These are phyloP conservation scores for Cubamyces sp. DNA, from an alignment of 768 basidiomycete species.

Conservation along the genomic window DNA sequence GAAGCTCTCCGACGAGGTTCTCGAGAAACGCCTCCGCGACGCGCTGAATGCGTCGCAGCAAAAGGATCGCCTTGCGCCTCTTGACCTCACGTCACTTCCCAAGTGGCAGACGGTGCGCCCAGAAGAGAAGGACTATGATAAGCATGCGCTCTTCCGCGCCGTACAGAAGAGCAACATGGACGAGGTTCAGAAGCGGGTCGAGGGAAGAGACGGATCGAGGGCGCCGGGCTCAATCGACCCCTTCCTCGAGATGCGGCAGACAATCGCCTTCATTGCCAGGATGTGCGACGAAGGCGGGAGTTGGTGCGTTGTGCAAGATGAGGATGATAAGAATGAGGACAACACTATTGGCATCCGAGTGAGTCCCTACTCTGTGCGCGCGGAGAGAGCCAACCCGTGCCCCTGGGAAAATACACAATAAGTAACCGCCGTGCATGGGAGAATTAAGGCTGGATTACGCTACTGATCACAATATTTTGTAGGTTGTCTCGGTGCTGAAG, in stretches of 20 bases:
- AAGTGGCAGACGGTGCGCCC: not conserved
- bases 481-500: slow-evolving; percentile 15
- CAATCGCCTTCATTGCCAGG: slow-evolving; percentile 15
- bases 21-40: slow-evolving; percentile 22
- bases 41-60: slow-evolving; percentile 20
- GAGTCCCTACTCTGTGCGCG: not conserved
- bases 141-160: not conserved
- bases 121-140: not conserved
- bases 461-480: too few relatives aligned
- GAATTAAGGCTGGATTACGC: too few relatives aligned
- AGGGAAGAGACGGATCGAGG: too few relatives aligned
- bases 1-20: slow-evolving; percentile 2
- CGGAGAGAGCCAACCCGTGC: too few relatives aligned
- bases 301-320: slow-evolving; percentile 20
- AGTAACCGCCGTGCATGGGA: too few relatives aligned
- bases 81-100: not conserved
- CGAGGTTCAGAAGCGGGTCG: not conserved
- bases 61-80: not conserved
- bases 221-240: slow-evolving; percentile 13
- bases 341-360: slow-evolving; percentile 19
- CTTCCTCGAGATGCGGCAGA: slow-evolving; percentile 23
- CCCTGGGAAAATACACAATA: too few relatives aligned
- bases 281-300: slow-evolving; percentile 14
- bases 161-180: slow-evolving; percentile 1
- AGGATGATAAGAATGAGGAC: slow-evolving; percentile 5